Percentiles rank a stretch among this genome's conserved stretches.
Evolutionary conservation across 2,329 filamentous ascomycete genomes (phyloP).

Genomic region (Venturia asperata): DNA sequence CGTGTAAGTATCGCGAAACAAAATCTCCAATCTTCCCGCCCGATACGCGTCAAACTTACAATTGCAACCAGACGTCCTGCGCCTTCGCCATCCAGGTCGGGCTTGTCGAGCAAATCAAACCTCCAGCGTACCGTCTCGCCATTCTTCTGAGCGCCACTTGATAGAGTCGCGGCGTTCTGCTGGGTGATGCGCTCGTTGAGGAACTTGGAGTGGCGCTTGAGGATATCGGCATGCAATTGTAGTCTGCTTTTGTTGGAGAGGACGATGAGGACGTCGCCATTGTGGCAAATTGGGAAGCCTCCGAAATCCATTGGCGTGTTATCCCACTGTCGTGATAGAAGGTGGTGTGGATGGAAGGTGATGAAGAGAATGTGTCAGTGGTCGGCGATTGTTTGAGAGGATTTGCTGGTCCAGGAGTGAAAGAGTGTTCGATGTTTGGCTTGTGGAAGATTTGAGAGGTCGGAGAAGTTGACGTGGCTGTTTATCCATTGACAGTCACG

Average conservation of each 20-base stretch:
- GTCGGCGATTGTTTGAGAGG: neutral
- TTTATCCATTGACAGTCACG: neutral
- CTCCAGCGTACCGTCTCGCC: conserved; percentile 30
- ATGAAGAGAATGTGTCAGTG: neutral
- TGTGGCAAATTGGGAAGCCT: conserved; percentile 19
- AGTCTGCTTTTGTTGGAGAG: conserved; percentile 28
- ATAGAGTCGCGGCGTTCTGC: conserved; percentile 27
- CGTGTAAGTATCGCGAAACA: conserved; percentile 23
- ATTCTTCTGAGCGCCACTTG: conserved; percentile 23
- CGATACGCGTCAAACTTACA: conserved; percentile 25
- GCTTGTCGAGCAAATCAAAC: conserved; percentile 28
- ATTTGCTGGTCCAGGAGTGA: neutral
- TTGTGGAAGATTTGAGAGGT: conserved; percentile 10
- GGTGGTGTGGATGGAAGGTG: neutral
- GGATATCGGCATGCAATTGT: conserved; percentile 31
- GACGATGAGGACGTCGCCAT: conserved; percentile 31
- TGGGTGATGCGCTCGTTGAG: conserved; percentile 30
- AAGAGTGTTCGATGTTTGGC: neutral
- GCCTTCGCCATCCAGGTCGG: conserved; percentile 22
- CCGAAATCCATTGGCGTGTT: conserved; percentile 14
- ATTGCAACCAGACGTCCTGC: conserved; percentile 27
- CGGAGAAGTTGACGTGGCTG: conserved; percentile 7
- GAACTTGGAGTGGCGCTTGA: conserved; percentile 27
- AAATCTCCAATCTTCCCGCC: conserved; percentile 25
- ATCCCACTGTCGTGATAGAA: neutral